Evolutionary conservation across 2,329 filamentous ascomycete species (phyloP).

Genomic region (Drechslerella coelobrocha): DNA sequence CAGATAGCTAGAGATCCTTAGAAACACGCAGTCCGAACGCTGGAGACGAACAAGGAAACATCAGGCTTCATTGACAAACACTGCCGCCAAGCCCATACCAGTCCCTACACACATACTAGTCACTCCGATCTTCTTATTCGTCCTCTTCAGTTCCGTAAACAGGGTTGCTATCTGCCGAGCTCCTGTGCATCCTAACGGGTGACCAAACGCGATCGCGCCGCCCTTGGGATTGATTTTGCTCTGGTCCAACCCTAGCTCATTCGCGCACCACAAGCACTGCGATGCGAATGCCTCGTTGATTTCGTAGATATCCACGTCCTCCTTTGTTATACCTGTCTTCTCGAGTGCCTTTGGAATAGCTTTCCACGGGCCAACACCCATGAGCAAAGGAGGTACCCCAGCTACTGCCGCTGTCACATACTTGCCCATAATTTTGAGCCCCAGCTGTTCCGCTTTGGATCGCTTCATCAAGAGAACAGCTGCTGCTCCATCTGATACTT

Average conservation of each 20-base stretch:
- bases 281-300: constrained; percentile 99
- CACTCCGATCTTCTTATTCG: constrained; percentile 81
- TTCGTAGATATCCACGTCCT: constrained; percentile 96
- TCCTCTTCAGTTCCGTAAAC: constrained; percentile 86
- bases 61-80: constrained; percentile 88
- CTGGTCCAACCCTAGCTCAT: constrained; percentile 79
- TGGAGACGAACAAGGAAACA: too few species aligned
- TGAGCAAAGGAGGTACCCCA: constrained; percentile 88
- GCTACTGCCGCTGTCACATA: constrained; percentile 84
- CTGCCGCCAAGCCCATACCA: constrained; percentile 96
- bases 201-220: constrained; percentile 93
- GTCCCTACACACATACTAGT: constrained; percentile 97
- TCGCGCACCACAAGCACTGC: constrained; percentile 91
- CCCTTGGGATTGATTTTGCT: constrained; percentile 98
- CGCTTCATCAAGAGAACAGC: constrained; percentile 96
- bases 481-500: constrained; percentile 94
- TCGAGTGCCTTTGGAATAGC: constrained; percentile 91
- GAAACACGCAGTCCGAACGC: too few species aligned
- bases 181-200: constrained; percentile 92
- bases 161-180: constrained; percentile 91
- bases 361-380: constrained; percentile 95
- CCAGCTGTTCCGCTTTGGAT: constrained; percentile 83
- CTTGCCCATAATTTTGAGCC: constrained; percentile 89
- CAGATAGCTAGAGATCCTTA: too few species aligned
- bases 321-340: constrained; percentile 82